A percentile compares a stretch with the other conserved stretches of the same genome.
Conservation (phyloP, 352 stramenopile species). For the Globisporangium iwayamae region DNA sequence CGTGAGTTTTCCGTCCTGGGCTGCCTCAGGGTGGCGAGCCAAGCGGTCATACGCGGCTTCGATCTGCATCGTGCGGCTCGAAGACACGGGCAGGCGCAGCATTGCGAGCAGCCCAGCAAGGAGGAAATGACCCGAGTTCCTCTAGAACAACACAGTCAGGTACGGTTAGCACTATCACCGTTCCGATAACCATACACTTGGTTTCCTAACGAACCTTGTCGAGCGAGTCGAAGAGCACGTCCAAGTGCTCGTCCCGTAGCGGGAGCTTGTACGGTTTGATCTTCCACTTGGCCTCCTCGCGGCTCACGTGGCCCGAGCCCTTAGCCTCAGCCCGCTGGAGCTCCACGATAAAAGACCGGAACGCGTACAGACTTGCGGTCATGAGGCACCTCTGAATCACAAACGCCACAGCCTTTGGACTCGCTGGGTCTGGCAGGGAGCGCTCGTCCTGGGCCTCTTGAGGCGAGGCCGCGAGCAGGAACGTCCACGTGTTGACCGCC, state of each 20-base stretch:
- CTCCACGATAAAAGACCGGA: slow-evolving; percentile 44
- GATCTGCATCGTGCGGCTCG: slow-evolving; percentile 34
- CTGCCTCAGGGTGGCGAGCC: slow-evolving; percentile 11
- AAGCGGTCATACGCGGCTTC: slow-evolving; percentile 45
- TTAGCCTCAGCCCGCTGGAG: slow-evolving; percentile 39
- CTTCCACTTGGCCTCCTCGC: slow-evolving; percentile 66
- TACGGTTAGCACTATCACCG: not conserved
- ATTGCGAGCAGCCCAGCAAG: slow-evolving; percentile 37
- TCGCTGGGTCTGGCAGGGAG: slow-evolving; percentile 37
- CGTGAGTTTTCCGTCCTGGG: slow-evolving; percentile 35
- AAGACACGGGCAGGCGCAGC: slow-evolving; percentile 36
- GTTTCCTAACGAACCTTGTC: slow-evolving; percentile 32
- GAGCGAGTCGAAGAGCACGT: slow-evolving; percentile 65
- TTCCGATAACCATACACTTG: not conserved
- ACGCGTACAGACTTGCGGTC: slow-evolving; percentile 57
- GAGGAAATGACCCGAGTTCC: slow-evolving; percentile 58
- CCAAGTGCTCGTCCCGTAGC: slow-evolving; percentile 71
- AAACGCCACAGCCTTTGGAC: slow-evolving; percentile 31
- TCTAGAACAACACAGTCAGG: slow-evolving; percentile 10
- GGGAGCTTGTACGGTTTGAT: slow-evolving; percentile 47
- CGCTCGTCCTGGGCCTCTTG: slow-evolving; percentile 49
- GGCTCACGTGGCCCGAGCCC: slow-evolving; percentile 51
- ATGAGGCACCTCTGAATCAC: slow-evolving; percentile 55
- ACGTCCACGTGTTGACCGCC: slow-evolving; percentile 60
- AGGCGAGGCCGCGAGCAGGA: slow-evolving; percentile 39